Conservation (phyloP, 148 eudicot species). For the Camellia japonica region DNA sequence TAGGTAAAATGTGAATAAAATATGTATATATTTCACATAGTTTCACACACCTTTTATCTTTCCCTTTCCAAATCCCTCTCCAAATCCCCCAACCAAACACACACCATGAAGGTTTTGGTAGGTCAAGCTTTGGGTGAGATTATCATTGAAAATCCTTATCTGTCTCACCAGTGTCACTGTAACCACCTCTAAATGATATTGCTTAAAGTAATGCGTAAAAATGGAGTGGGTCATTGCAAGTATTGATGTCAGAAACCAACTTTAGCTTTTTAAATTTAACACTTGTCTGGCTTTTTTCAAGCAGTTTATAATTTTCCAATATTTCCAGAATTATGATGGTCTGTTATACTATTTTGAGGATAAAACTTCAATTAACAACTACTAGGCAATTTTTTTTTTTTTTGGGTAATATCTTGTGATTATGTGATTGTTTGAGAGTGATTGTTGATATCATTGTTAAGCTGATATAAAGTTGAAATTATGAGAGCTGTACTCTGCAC, state of each 20-base stretch:
- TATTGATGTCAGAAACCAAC: slow-evolving; percentile 7
- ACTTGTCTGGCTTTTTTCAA: not conserved
- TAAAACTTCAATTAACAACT: not conserved
- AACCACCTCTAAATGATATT: not conserved
- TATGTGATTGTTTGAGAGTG: not conserved
- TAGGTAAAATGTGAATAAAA: no score
- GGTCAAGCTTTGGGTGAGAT: not conserved
- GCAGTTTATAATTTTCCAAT: not conserved
- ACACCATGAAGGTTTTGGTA: not conserved
- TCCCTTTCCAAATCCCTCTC: no score
- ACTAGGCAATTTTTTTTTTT: not conserved
- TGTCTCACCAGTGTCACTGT: not conserved
- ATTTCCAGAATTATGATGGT: not conserved
- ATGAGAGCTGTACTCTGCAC: not conserved
- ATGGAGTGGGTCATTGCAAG: slow-evolving; percentile 8
- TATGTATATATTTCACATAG: no score
- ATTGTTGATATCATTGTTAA: slow-evolving; percentile 2
- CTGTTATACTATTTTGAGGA: not conserved
- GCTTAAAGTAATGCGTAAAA: not conserved
- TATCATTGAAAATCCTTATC: not conserved
- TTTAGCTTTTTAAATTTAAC: not conserved
- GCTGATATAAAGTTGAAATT: slow-evolving; percentile 1
- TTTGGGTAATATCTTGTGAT: not conserved
- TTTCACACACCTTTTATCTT: no score
- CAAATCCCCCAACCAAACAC: no score